Evolutionary conservation across 768 basidiomycete species (phyloP).

Genomic region (Pulveroboletus frians): DNA sequence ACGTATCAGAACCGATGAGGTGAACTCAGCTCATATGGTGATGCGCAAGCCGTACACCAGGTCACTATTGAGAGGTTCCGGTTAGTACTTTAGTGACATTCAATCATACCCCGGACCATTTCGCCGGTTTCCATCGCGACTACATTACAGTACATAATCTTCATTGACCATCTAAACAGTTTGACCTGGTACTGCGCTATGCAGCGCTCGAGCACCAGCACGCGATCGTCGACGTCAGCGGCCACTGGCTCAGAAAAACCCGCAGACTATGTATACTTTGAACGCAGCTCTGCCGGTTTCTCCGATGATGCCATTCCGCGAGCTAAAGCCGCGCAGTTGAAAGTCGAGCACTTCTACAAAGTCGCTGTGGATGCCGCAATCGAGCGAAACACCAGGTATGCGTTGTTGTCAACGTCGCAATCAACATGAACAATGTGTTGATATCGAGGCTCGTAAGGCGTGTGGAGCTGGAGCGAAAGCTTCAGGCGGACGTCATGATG

Average conservation of each 20-base stretch:
- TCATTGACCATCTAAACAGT: neutral
- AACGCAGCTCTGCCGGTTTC: slow-evolving; percentile 70
- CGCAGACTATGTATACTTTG: slow-evolving; percentile 87
- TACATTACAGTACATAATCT: neutral
- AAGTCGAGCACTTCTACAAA: slow-evolving; percentile 96
- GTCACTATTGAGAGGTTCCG: neutral
- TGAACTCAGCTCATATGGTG: too few relatives aligned
- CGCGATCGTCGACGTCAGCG: slow-evolving; percentile 22
- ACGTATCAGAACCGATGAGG: too few relatives aligned
- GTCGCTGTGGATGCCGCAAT: slow-evolving; percentile 94
- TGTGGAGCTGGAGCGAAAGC: slow-evolving; percentile 77
- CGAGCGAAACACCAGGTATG: slow-evolving; percentile 84
- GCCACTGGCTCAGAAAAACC: slow-evolving; percentile 33
- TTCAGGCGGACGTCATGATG: slow-evolving; percentile 62
- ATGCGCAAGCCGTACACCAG: neutral
- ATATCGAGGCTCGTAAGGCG: slow-evolving; percentile 46
- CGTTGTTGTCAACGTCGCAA: neutral
- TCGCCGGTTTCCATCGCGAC: slow-evolving; percentile 14
- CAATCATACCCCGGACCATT: neutral
- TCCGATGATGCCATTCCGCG: slow-evolving; percentile 77
- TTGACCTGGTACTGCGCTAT: slow-evolving; percentile 8
- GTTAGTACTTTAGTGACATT: neutral
- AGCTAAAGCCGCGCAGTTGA: slow-evolving; percentile 88
- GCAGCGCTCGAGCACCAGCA: slow-evolving; percentile 31
- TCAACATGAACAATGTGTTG: neutral